Evolutionary conservation across 106 monocot genomes (phyloP), one percentile per base, ranked within the genome.

Genomic region (Hemerocallis citrina): DNA sequence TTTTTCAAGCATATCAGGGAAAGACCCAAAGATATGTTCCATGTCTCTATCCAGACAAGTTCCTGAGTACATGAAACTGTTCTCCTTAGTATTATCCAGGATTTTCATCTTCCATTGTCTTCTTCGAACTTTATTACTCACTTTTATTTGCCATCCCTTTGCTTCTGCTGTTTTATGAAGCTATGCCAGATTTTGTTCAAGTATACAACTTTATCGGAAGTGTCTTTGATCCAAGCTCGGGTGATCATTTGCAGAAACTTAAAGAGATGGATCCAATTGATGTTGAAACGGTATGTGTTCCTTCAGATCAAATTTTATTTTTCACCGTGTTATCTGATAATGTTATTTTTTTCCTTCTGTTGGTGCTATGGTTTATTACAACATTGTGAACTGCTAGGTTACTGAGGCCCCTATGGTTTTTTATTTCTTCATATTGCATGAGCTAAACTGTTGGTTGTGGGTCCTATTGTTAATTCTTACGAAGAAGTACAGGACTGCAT

Each of bases 251-350:
- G 71, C 76, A 87, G 74, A 90, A 86, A 61, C 71, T 96, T 16
- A 96, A 79, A 52, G 95, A 84, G 76, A 96, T 96, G 95, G 79
- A 90, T 69, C 95, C 90, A 16, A 87, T 96, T 67, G 90, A 96
- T 77, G 86, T 86, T 64, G 86, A 96, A 70, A 90, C 95, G 43
- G 95, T 96, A 87, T 74, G 81, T 15, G 14, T 64, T 40, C 38
- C 31, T 38, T 38, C 3, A 27, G 34, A 34, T 52, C 37, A 16
- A 57, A 57, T 36, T 33, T 19, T 57, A 57, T 36, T 57, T 19
- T 13, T 57, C 36, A 8, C n/a, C n/a, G n/a, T n/a, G n/a, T n/a
- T n/a, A n/a, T n/a, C n/a, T n/a, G n/a, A n/a, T n/a, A n/a, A n/a
- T n/a, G n/a, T n/a, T n/a, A n/a, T n/a, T n/a, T n/a, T n/a, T n/a